Evolutionary conservation across 2,329 filamentous ascomycete genomes (phyloP).

Genomic region (Paracamarosporium sp.): DNA sequence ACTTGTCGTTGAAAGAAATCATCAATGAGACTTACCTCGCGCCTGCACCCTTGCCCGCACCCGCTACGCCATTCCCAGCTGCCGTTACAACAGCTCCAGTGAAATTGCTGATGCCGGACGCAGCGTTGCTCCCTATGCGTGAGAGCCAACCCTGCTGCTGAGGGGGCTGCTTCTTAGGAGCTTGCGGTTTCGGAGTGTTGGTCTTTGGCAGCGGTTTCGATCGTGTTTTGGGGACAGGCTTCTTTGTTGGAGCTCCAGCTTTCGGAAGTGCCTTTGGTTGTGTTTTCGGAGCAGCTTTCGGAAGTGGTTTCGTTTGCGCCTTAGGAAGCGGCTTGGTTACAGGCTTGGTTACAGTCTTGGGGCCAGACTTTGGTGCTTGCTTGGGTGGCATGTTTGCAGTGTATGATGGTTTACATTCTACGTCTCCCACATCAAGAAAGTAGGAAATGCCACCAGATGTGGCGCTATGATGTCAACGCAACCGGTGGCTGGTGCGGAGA

Average conservation of each 20-base stretch:
- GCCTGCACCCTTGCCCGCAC: constrained; percentile 53
- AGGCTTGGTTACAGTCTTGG: constrained; percentile 7
- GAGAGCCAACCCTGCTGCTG: constrained; percentile 55
- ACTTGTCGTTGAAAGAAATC: not conserved
- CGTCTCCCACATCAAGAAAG: not conserved
- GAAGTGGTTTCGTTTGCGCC: constrained; percentile 7
- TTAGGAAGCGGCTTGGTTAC: constrained; percentile 17
- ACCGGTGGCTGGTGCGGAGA: constrained; percentile 12
- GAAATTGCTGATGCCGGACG: constrained; percentile 53
- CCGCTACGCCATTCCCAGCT: constrained; percentile 56
- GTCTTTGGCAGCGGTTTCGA: constrained; percentile 16
- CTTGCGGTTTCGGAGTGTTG: constrained; percentile 15
- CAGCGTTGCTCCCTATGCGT: constrained; percentile 50
- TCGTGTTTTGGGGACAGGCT: constrained; percentile 17
- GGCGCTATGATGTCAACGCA: constrained; percentile 23
- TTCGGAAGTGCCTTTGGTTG: constrained; percentile 4
- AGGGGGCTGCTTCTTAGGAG: constrained; percentile 19
- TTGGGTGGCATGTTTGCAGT: constrained; percentile 30
- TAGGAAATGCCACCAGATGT: not conserved
- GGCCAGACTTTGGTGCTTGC: constrained; percentile 18
- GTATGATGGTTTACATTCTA: not conserved
- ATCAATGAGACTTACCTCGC: constrained; percentile 41
- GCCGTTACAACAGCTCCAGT: constrained; percentile 51
- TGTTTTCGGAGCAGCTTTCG: constrained; percentile 18
- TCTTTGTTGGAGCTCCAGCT: constrained; percentile 9